Conservation (phyloP, 805 yeast genomes). For the Limtongozyma cylindracea region DNA sequence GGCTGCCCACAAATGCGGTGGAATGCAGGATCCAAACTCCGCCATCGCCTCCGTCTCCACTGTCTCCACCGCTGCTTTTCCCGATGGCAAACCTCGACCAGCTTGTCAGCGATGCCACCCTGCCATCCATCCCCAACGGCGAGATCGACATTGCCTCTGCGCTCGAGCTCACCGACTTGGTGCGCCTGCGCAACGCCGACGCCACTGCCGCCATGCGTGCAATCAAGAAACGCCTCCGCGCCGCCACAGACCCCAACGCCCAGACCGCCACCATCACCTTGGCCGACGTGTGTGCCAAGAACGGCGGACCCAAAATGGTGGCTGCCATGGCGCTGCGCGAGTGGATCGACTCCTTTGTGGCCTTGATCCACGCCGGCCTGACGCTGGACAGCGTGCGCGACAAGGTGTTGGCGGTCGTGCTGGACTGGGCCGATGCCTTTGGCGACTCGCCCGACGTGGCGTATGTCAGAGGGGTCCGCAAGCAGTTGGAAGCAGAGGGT, state of each 20-base stretch:
- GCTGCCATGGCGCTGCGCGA: slow-evolving; percentile 62
- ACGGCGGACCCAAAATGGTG: slow-evolving; percentile 74
- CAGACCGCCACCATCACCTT: slow-evolving; percentile 54
- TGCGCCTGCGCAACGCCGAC: slow-evolving; percentile 56
- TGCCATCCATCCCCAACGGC: slow-evolving; percentile 80
- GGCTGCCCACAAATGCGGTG: too few species aligned
- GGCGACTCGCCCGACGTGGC: slow-evolving; percentile 35
- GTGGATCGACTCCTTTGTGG: slow-evolving; percentile 60
- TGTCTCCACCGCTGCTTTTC: background rate
- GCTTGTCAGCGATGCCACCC: slow-evolving; percentile 53
- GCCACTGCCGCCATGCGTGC: slow-evolving; percentile 69
- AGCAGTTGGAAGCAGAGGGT: slow-evolving; percentile 32
- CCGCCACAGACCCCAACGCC: slow-evolving; percentile 52
- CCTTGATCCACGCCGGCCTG: slow-evolving; percentile 6
- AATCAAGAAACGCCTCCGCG: slow-evolving; percentile 47
- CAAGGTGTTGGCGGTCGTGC: slow-evolving; percentile 35
- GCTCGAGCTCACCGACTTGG: slow-evolving; percentile 68
- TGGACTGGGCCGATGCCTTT: slow-evolving; percentile 59
- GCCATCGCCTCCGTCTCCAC: too few species aligned
- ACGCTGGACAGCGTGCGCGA: slow-evolving; percentile 18
- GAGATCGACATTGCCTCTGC: slow-evolving; percentile 53
- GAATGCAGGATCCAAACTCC: too few species aligned
- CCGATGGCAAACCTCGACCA: slow-evolving; percentile 22
- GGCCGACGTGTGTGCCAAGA: slow-evolving; percentile 72
- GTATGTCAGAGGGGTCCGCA: slow-evolving; percentile 39